Percentiles rank a stretch among this genome's conserved stretches.
Conservation (phyloP, 2,329 filamentous ascomycete genomes). For the Fusarium udum region DNA sequence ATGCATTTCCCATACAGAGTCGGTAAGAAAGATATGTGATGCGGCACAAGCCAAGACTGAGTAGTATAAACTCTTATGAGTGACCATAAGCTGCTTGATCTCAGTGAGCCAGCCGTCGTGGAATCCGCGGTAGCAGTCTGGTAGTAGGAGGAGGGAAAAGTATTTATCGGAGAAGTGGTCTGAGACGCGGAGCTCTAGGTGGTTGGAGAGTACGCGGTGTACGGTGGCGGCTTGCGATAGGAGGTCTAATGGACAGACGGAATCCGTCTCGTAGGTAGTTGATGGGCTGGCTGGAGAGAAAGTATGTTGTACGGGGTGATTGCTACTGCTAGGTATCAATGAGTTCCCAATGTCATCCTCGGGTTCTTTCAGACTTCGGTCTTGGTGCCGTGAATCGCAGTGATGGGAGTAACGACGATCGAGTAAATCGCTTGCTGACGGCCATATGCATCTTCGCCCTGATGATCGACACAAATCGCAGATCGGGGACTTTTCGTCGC, state of each 20-base stretch:
- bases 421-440: constrained; percentile 15
- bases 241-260: neutral
- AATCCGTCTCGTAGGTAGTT: neutral
- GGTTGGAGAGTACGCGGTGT: constrained; percentile 13
- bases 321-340: neutral
- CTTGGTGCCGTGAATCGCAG: constrained; percentile 8
- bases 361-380: neutral
- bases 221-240: constrained; percentile 4
- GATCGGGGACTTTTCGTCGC: constrained; percentile 23
- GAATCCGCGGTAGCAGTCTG: constrained; percentile 44
- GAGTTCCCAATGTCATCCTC: neutral
- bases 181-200: constrained; percentile 25
- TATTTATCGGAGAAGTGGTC: constrained; percentile 37
- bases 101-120: constrained; percentile 44
- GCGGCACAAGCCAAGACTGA: constrained; percentile 44
- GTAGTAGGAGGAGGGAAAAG: constrained; percentile 39
- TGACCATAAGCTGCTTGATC: constrained; percentile 43
- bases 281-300: neutral
- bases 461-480: constrained; percentile 14
- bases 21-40: constrained; percentile 37
- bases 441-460: constrained; percentile 20
- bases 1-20: constrained; percentile 27
- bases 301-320: rapidly evolving
- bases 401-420: constrained; percentile 28
- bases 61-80: constrained; percentile 42